Percentiles rank a stretch among this genome's conserved stretches.
Conservation (phyloP, 805 yeast species). For the Alloascoidea hylecoeti region DNA sequence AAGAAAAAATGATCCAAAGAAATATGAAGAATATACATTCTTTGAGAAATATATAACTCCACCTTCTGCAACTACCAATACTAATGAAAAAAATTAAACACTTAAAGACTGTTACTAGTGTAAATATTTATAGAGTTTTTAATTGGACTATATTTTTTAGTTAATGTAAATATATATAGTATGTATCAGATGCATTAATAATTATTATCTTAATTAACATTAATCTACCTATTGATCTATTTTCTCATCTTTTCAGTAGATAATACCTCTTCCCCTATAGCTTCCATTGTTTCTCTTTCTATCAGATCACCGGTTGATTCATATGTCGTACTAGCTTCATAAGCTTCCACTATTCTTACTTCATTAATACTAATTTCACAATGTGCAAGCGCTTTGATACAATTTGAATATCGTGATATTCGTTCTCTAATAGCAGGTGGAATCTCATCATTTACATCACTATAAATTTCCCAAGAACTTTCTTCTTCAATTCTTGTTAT, state of each 20-base stretch:
- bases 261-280: slow-evolving; percentile 60
- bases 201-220: too few relatives aligned
- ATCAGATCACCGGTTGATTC: slow-evolving; percentile 57
- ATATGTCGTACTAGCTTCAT: slow-evolving; percentile 80
- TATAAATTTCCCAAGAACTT: slow-evolving; percentile 88
- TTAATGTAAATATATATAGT: too few relatives aligned
- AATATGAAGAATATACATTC: slow-evolving; percentile 30
- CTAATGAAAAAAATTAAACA: too few relatives aligned
- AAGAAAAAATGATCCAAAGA: slow-evolving; percentile 49
- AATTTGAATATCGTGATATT: slow-evolving; percentile 76
- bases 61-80: too few relatives aligned
- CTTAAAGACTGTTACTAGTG: too few relatives aligned
- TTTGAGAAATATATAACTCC: slow-evolving; percentile 37
- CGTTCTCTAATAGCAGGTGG: slow-evolving; percentile 47
- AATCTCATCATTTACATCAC: slow-evolving; percentile 73
- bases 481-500: slow-evolving; percentile 80
- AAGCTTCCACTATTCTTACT: slow-evolving; percentile 61
- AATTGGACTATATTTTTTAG: too few relatives aligned
- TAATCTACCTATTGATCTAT: too few relatives aligned
- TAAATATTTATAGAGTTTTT: too few relatives aligned
- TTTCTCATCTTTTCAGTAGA: slow-evolving; percentile 64
- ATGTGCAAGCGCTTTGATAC: slow-evolving; percentile 66
- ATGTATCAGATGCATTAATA: too few relatives aligned
- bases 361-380: slow-evolving; percentile 84
- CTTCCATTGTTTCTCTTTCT: slow-evolving; percentile 58